Evolutionary conservation across 2,329 filamentous ascomycete genomes (phyloP), one percentile per base, ranked within the genome.

Genomic region (Ceratocystis lukuohia): DNA sequence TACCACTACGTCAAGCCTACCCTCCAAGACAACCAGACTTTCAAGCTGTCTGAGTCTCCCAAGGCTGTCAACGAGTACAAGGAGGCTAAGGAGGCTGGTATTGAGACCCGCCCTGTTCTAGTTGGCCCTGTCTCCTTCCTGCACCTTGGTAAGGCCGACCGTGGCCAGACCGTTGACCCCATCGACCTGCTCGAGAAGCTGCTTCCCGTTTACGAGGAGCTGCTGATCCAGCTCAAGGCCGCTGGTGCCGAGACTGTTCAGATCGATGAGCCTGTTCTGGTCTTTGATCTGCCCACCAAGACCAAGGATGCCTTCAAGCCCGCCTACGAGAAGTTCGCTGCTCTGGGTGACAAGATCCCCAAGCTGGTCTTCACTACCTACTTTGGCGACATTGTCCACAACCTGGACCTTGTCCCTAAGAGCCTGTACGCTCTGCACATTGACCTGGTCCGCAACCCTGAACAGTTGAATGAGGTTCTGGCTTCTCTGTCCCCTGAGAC

Each of bases 1-100:
- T 99, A 99, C 88, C 94, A 97, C 85, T 99, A 99, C 79, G 94
- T 97, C 81, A 97, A 97, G 87, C 94, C 94, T 71, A 96, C 94
- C 70, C 86, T 99, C 72, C 91, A 96, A 80, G 88, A 96, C 81
- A 88, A 89, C 84, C 94, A 99, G 85, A 87, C 84, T 75, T 99
- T 99, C 87, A 92, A 88, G 80, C 90, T 99, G 70, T 79, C 83
- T 69, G 80, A 84, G 72, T 88, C 87, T 78, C 91, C 94, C 77
- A 99, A 99, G 88, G 91, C 94, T 72, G 89, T 99, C 71, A 82
- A 77, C 73, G 90, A 99, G 79, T 99, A 94, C 86, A 84, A 88
- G 73, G 94, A 99, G 85, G 94, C 94, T 76, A 97, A 99, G 87
- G 92, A 91, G 78, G 93, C 91, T 75, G 94, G 94, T 73, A 90